These are phyloP conservation scores for Epichloe festucae DNA, from an alignment of 2,329 filamentous ascomycete genomes.

Conservation along the genomic window DNA sequence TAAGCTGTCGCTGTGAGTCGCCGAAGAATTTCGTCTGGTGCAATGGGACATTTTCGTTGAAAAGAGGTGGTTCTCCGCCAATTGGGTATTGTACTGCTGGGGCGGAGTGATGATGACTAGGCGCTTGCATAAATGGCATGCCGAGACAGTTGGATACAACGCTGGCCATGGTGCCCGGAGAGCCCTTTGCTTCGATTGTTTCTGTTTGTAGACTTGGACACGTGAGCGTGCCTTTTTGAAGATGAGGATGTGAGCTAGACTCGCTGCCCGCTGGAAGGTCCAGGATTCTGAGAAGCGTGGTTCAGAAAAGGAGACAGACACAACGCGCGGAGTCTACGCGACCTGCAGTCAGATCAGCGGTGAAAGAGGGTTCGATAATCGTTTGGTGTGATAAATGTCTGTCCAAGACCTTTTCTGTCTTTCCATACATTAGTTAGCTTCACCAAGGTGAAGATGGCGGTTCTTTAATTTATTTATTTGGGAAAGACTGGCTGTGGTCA, in stretches of 20 bases:
- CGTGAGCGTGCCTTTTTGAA: background rate
- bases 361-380: too few species aligned
- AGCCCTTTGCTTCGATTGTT: background rate
- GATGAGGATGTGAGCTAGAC: background rate
- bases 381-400: too few species aligned
- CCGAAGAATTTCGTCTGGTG: constrained; percentile 9
- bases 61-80: constrained; percentile 8
- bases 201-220: background rate
- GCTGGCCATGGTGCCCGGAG: constrained; percentile 5
- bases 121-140: constrained; percentile 7
- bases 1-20: constrained; percentile 10
- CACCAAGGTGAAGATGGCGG: too few species aligned
- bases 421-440: too few species aligned
- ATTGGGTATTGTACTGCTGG: constrained; percentile 7
- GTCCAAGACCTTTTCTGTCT: too few species aligned
- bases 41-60: constrained; percentile 4
- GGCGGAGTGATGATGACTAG: constrained; percentile 2
- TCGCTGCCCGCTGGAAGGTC: background rate
- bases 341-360: background rate
- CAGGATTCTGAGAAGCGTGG: too few species aligned
- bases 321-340: background rate
- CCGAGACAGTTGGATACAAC: constrained; percentile 6
- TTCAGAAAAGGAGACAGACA: background rate
- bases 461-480: too few species aligned
- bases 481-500: background rate